A percentile compares a stretch with the other conserved stretches of the same genome.
phyloP scores from a whole-genome alignment of 768 basidiomycete species.

The Boletus pseudo-olivaceus region DNA sequence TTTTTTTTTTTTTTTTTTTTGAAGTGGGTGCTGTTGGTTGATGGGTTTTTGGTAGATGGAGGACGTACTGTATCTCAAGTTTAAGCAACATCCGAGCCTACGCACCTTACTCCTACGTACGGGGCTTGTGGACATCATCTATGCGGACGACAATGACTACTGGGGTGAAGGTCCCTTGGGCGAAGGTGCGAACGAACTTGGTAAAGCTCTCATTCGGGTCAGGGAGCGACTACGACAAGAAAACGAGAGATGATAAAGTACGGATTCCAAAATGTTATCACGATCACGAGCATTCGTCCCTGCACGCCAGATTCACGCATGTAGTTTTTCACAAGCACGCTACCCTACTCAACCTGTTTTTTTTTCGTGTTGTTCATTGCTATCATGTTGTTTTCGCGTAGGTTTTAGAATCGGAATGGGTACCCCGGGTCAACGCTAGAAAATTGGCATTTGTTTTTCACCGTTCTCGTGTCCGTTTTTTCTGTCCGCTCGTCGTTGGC shows the following conservation, averaged over 20 bases:
- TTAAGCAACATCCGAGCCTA: constrained; percentile 64
- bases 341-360: not conserved
- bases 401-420: not conserved
- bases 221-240: constrained; percentile 44
- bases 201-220: constrained; percentile 53
- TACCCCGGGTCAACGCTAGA: not conserved
- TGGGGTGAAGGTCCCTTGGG: constrained; percentile 61
- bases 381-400: not conserved
- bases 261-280: not conserved
- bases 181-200: constrained; percentile 60
- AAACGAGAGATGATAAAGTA: constrained; percentile 11
- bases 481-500: not conserved
- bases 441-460: not conserved
- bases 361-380: not conserved
- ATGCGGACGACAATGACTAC: constrained; percentile 55
- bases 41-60: constrained; percentile 48
- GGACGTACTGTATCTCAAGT: constrained; percentile 63
- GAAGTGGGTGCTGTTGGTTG: not conserved
- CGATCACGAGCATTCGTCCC: not conserved
- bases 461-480: constrained; percentile 15
- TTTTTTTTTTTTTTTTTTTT: not conserved
- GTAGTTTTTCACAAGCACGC: not conserved
- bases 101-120: constrained; percentile 54
- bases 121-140: constrained; percentile 47
- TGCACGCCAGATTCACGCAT: not conserved